phyloP scores from a whole-genome alignment of 2,329 filamentous ascomycete genomes.

The Calcarisporium arbuscula region DNA sequence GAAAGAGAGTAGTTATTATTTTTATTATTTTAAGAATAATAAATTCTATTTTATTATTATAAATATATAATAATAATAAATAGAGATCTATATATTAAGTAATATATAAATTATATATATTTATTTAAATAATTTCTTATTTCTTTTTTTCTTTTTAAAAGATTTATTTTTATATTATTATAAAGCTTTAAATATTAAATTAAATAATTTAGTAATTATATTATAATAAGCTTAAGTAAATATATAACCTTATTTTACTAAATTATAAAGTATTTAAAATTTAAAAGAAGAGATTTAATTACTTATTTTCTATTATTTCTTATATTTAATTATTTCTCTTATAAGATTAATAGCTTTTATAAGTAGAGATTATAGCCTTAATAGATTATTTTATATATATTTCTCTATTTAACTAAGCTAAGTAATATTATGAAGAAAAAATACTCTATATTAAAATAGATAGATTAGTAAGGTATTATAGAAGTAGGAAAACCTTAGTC shows the following conservation, averaged over 20 bases:
- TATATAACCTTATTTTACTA: not conserved
- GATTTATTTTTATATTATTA: not conserved
- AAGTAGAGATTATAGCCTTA: not conserved
- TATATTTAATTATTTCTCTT: conserved; percentile 1
- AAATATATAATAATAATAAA: too few relatives aligned
- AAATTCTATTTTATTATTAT: too few relatives aligned
- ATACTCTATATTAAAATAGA: too few relatives aligned
- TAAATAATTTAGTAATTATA: not conserved
- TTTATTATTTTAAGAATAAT: too few relatives aligned
- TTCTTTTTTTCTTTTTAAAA: not conserved
- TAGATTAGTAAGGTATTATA: too few relatives aligned
- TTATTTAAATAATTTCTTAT: too few relatives aligned
- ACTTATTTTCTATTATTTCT: not conserved
- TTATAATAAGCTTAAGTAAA: not conserved
- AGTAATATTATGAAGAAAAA: not conserved
- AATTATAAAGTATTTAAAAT: not conserved
- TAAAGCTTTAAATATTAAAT: not conserved
- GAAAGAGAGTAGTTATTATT: too few relatives aligned
- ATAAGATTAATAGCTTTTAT: not conserved
- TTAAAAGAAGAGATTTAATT: not conserved
- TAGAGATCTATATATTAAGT: too few relatives aligned
- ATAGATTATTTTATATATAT: not conserved
- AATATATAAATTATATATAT: not conserved
- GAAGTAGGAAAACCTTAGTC: too few relatives aligned
- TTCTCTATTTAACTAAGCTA: not conserved